phyloP scores from a whole-genome alignment of 495 filamentous ascomycete species.

The Jackrogersella minutella region DNA sequence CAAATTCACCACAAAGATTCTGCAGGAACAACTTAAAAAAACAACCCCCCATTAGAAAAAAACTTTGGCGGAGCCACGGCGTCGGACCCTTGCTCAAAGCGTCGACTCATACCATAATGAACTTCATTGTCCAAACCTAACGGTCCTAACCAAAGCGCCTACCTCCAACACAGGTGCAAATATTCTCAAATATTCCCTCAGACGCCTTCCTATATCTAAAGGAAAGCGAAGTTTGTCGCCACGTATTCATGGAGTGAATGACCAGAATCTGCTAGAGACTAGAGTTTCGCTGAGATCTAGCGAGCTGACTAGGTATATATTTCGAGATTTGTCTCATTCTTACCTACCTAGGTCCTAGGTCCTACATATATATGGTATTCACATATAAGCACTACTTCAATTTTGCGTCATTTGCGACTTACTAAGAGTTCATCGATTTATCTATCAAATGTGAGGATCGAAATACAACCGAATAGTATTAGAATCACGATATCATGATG shows the following conservation, averaged over 20 bases:
- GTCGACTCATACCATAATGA: constrained; percentile 28
- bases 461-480: background rate
- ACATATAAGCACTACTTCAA: constrained; percentile 8
- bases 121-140: constrained; percentile 32
- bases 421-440: background rate
- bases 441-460: background rate
- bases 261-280: constrained; percentile 7
- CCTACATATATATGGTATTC: background rate
- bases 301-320: background rate
- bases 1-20: constrained; percentile 23
- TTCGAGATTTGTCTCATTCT: background rate
- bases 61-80: constrained; percentile 20
- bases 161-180: background rate
- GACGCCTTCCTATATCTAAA: constrained; percentile 6
- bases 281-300: constrained; percentile 5
- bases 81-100: constrained; percentile 38
- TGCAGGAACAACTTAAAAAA: constrained; percentile 22
- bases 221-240: background rate
- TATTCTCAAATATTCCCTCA: constrained; percentile 22
- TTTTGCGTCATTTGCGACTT: background rate
- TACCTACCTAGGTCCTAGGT: no score
- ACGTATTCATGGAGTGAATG: constrained; percentile 11
- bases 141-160: constrained; percentile 6
- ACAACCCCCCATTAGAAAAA: no score
- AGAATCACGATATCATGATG: constrained; percentile 25